A percentile compares a stretch with the other conserved stretches of the same genome.
Conservation (phyloP, 1,284 basidiomycete species). For the Ustilago nuda region DNA sequence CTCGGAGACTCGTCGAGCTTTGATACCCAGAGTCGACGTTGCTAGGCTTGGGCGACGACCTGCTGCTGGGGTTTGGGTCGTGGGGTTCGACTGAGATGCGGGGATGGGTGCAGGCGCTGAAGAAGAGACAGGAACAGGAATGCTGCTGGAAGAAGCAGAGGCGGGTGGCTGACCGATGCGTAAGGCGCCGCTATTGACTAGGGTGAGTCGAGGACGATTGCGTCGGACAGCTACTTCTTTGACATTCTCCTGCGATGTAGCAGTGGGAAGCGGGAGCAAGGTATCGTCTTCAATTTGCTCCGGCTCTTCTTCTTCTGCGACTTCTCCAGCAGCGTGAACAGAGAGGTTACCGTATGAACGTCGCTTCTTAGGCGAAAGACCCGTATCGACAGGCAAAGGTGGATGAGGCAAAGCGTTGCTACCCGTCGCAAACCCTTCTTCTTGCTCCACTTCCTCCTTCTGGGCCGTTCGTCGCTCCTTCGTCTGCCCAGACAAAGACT, state of each 20-base stretch:
- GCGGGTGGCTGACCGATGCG: constrained; percentile 5
- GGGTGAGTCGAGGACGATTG: constrained; percentile 33
- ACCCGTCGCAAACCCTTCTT: constrained; percentile 9
- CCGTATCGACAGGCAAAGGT: constrained; percentile 23
- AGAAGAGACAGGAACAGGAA: constrained; percentile 4
- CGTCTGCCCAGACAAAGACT: constrained; percentile 9
- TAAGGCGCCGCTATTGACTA: constrained; percentile 50
- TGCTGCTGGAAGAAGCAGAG: constrained; percentile 7
- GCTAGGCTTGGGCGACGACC: constrained; percentile 31
- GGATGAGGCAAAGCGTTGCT: constrained; percentile 18
- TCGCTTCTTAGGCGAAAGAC: constrained; percentile 40
- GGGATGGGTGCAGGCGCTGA: background rate
- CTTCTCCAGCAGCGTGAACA: constrained; percentile 23
- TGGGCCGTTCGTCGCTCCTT: background rate
- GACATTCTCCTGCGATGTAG: background rate
- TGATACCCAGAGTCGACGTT: constrained; percentile 40
- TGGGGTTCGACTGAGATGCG: background rate
- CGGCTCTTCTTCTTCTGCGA: constrained; percentile 5
- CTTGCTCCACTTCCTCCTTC: constrained; percentile 4
- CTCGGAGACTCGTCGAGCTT: constrained; percentile 46
- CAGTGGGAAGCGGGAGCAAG: constrained; percentile 13
- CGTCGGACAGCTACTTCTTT: constrained; percentile 20
- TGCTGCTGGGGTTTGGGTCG: background rate
- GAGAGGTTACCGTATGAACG: constrained; percentile 48
- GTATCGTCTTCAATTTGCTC: constrained; percentile 26